These are phyloP conservation scores for Gossypioides kirkii DNA, from an alignment of 345 rosid genomes.

Conservation along the genomic window DNA sequence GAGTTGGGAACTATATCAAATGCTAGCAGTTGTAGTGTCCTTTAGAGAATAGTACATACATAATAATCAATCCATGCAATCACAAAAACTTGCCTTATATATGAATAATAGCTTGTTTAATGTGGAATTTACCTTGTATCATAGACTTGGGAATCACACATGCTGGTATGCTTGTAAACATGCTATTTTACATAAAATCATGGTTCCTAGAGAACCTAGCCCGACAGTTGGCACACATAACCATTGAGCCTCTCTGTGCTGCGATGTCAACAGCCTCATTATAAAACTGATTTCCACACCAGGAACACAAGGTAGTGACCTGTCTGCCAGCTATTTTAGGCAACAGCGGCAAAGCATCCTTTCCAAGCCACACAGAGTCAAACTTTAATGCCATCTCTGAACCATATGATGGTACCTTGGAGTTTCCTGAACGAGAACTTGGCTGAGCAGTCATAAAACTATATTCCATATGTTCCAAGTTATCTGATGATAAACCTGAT, in stretches of 20 bases:
- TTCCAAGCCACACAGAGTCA: constrained; percentile 37
- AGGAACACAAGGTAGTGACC: constrained; percentile 30
- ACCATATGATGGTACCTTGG: constrained; percentile 26
- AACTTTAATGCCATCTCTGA: constrained; percentile 29
- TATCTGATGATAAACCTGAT: constrained; percentile 22
- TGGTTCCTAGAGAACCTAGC: constrained; percentile 33
- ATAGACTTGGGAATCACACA: constrained; percentile 4
- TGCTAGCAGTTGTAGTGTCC: neutral
- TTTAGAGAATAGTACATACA: neutral
- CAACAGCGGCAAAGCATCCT: constrained; percentile 42
- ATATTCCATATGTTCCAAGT: constrained; percentile 36
- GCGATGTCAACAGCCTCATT: constrained; percentile 27
- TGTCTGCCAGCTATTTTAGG: constrained; percentile 32
- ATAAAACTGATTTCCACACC: constrained; percentile 40
- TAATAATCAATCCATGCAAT: neutral
- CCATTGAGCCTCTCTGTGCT: constrained; percentile 24
- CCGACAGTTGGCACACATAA: constrained; percentile 41
- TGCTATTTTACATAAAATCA: constrained; percentile 21
- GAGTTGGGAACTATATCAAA: neutral
- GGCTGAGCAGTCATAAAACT: constrained; percentile 30
- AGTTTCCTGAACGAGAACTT: constrained; percentile 20
- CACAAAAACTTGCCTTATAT: neutral
- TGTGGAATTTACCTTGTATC: constrained; percentile 22
- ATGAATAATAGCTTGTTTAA: neutral
- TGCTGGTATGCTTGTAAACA: constrained; percentile 3